Percentiles rank a stretch among this genome's conserved stretches.
Evolutionary conservation across 768 basidiomycete genomes (phyloP).

Genomic region (Tubosaeta sp.): DNA sequence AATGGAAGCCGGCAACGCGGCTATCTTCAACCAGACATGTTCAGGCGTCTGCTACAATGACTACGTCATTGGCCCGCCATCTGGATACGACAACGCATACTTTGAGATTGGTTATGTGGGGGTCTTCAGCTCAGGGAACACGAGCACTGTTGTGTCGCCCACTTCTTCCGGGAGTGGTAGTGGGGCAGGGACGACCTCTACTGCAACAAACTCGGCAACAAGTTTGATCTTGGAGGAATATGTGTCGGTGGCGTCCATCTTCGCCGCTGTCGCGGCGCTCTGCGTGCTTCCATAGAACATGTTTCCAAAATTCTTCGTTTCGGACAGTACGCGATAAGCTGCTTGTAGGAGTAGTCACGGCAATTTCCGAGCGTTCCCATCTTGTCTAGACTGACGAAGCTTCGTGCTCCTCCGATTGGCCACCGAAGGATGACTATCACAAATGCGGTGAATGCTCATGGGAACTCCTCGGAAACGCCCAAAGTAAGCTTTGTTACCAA

Average conservation of each 20-base stretch:
- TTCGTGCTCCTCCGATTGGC: neutral
- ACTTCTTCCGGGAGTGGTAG: slow-evolving; percentile 16
- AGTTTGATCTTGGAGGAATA: neutral
- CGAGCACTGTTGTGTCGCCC: slow-evolving; percentile 24
- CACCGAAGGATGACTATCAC: slow-evolving; percentile 1
- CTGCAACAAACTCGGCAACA: slow-evolving; percentile 10
- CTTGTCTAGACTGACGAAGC: neutral
- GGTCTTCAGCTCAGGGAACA: slow-evolving; percentile 38
- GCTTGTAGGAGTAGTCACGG: neutral
- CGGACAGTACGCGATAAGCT: too few species aligned
- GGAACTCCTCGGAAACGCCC: neutral
- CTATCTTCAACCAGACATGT: slow-evolving; percentile 59
- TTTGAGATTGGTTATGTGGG: slow-evolving; percentile 67
- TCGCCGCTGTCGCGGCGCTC: slow-evolving; percentile 13
- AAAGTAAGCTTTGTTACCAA: slow-evolving; percentile 1
- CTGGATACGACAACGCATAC: slow-evolving; percentile 61
- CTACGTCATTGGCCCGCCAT: slow-evolving; percentile 60
- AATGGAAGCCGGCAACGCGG: slow-evolving; percentile 42
- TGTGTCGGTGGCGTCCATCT: slow-evolving; percentile 5
- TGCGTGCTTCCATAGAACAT: slow-evolving; percentile 9
- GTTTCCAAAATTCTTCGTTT: too few species aligned
- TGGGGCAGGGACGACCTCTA: slow-evolving; percentile 9
- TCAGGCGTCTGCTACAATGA: slow-evolving; percentile 64
- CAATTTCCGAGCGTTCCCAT: neutral
- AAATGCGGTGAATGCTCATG: slow-evolving; percentile 1